Conservation (phyloP, 139 green algal genomes). For the Tetraselmis striata region DNA sequence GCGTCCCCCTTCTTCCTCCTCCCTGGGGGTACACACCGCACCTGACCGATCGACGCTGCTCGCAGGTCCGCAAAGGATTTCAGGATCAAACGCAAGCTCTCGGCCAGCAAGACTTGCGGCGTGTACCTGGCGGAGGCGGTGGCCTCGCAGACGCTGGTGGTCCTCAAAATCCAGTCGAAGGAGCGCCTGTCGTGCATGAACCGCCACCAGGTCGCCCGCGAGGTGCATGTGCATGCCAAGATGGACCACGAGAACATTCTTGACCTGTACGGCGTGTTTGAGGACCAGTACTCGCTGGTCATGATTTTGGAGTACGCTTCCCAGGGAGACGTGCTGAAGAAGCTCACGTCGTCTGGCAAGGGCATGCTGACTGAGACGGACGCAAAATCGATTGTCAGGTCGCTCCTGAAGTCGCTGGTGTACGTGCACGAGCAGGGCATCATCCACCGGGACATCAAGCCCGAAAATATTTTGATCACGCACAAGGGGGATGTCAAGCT, state of each 20-base stretch:
- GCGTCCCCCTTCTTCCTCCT: too few species aligned
- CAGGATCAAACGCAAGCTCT: too few species aligned
- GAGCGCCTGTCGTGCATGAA: background rate
- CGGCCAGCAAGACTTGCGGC: too few species aligned
- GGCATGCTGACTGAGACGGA: background rate
- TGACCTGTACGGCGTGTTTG: background rate
- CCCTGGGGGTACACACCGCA: too few species aligned
- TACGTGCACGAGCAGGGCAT: slow-evolving; percentile 8
- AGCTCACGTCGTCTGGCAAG: background rate
- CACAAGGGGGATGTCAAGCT: slow-evolving; percentile 9
- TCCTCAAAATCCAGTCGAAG: too few species aligned
- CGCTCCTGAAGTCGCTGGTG: background rate
- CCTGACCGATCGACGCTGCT: too few species aligned
- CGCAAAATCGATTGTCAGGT: background rate
- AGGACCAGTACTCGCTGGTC: background rate
- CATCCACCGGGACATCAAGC: slow-evolving; percentile 13
- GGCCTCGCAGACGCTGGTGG: too few species aligned
- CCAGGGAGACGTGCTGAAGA: background rate
- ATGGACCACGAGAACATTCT: background rate
- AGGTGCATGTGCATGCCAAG: background rate
- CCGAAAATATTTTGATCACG: slow-evolving; percentile 1
- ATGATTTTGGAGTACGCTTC: background rate
- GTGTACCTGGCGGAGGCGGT: too few species aligned
- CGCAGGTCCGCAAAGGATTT: too few species aligned
- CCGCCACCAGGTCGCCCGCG: background rate